A percentile compares a stretch with the other conserved stretches of the same genome.
Conservation (phyloP, 2,329 filamentous ascomycete species). For the Dactylellina leptospora region DNA sequence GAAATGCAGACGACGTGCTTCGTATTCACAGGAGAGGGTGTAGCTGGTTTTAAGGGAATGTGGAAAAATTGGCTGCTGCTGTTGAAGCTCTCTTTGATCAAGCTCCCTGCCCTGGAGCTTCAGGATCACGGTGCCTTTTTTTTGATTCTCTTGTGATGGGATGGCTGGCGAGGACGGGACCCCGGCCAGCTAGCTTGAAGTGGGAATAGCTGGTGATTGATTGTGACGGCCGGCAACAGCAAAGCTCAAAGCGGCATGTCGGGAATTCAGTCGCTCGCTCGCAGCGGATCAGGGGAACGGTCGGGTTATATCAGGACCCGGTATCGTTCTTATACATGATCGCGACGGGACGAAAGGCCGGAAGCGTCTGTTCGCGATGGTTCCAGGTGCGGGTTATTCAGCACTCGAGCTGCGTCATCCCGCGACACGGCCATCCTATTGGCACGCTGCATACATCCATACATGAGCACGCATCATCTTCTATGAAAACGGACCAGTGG, state of each 20-base stretch:
- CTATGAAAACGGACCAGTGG: slow-evolving; percentile 23
- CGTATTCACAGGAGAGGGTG: no score
- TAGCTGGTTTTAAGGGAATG: no score
- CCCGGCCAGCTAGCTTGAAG: slow-evolving; percentile 46
- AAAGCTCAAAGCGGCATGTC: slow-evolving; percentile 22
- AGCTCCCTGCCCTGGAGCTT: slow-evolving; percentile 18
- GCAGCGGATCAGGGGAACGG: slow-evolving; percentile 3
- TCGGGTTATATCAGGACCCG: background rate
- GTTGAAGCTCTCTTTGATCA: no score
- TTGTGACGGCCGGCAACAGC: slow-evolving; percentile 29
- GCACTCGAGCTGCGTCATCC: slow-evolving; percentile 35
- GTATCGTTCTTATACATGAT: background rate
- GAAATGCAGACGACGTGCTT: background rate
- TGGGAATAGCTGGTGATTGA: slow-evolving; percentile 36
- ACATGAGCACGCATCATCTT: slow-evolving; percentile 11
- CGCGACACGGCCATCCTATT: slow-evolving; percentile 7
- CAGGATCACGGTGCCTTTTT: background rate
- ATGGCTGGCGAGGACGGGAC: slow-evolving; percentile 12
- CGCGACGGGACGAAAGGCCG: background rate
- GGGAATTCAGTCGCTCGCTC: slow-evolving; percentile 23
- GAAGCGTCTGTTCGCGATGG: slow-evolving; percentile 16
- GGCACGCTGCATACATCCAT: background rate
- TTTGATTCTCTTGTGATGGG: background rate
- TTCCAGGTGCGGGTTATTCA: slow-evolving; percentile 25
- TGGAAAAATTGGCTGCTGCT: no score